Evolutionary conservation across 495 filamentous ascomycete species (phyloP).

Genomic region (Tuber indicum): DNA sequence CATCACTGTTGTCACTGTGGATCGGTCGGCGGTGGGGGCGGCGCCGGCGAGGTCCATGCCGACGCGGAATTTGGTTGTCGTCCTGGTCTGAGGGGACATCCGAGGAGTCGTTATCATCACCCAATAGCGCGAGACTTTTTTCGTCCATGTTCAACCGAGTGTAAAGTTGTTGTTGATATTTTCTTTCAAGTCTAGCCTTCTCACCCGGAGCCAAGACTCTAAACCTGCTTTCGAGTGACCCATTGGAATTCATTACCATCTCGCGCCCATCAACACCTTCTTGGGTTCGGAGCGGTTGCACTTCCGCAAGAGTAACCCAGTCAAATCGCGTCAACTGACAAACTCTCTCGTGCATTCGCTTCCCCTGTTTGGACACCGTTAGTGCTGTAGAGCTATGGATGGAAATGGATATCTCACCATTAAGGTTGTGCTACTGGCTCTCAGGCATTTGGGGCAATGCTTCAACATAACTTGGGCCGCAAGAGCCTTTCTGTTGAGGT

Average conservation of each 20-base stretch:
- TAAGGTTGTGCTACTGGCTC: neutral
- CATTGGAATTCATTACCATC: neutral
- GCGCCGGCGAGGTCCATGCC: neutral
- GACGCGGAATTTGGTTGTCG: neutral
- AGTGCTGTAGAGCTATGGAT: neutral
- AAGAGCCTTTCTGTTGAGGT: neutral
- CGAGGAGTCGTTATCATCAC: neutral
- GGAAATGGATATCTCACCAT: neutral
- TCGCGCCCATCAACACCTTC: neutral
- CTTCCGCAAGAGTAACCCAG: neutral
- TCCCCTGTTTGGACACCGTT: neutral
- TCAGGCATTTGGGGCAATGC: neutral
- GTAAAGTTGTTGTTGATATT: neutral
- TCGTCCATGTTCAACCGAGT: neutral
- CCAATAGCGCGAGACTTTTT: neutral
- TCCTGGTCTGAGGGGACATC: neutral
- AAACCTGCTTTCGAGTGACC: neutral
- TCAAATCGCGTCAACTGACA: neutral
- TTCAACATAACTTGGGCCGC: neutral
- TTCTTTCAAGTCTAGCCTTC: neutral
- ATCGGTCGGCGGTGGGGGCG: neutral
- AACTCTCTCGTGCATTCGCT: slow-evolving; percentile 1
- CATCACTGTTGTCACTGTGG: neutral
- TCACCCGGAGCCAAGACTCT: neutral
- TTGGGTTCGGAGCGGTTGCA: neutral